phyloP scores from a whole-genome alignment of 2,329 filamentous ascomycete species.

The Stemphylium lycopersici region DNA sequence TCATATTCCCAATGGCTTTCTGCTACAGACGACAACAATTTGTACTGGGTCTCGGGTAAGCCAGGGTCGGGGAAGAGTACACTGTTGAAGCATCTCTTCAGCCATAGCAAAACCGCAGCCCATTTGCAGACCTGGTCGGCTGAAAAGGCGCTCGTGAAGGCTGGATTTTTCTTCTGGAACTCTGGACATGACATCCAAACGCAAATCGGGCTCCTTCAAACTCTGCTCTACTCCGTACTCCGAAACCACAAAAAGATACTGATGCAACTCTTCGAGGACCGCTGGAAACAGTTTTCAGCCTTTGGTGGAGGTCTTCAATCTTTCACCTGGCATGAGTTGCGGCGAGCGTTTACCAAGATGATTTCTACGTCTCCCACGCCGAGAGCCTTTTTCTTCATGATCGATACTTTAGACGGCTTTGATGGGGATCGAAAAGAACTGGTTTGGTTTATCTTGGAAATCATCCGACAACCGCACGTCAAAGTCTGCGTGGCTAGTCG shows the following conservation, averaged over 20 bases:
- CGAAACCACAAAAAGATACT: background rate
- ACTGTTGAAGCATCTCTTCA: conserved; percentile 42
- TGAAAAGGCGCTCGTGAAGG: background rate
- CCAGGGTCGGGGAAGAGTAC: conserved; percentile 57
- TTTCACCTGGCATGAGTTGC: too few relatives aligned
- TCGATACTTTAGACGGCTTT: background rate
- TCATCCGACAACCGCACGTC: background rate
- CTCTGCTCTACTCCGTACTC: background rate
- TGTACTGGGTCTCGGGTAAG: conserved; percentile 52
- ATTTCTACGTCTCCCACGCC: background rate
- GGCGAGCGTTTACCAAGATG: background rate
- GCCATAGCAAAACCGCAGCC: background rate
- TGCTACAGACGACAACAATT: too few relatives aligned
- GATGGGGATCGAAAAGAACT: background rate
- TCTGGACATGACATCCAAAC: background rate
- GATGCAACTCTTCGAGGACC: background rate
- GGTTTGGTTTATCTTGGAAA: background rate
- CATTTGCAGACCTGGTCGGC: background rate
- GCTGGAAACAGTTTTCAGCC: too few relatives aligned
- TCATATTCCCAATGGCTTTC: too few relatives aligned
- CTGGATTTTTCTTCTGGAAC: conserved; percentile 8
- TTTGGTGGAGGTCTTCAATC: too few relatives aligned
- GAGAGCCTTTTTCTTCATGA: background rate
- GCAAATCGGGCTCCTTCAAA: background rate
- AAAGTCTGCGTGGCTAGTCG: background rate